These are phyloP conservation scores for Tricladium varicosporioides DNA, from an alignment of 2,329 filamentous ascomycete genomes.

Conservation along the genomic window DNA sequence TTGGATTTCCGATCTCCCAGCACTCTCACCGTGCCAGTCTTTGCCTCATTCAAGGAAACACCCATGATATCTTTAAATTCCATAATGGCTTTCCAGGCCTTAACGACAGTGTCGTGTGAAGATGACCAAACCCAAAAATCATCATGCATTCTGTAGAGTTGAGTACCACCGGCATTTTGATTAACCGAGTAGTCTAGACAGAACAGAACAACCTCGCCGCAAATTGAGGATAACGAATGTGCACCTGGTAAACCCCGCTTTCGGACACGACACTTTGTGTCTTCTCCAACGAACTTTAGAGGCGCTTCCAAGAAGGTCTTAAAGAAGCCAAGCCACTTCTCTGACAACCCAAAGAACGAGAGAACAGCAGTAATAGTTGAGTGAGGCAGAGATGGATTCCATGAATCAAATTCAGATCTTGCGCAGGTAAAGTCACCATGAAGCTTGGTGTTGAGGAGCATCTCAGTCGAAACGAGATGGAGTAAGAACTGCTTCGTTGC, in stretches of 20 bases:
- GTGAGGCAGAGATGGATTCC: slow-evolving; percentile 59
- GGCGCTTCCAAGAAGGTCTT: slow-evolving; percentile 57
- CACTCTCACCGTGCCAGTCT: slow-evolving; percentile 52
- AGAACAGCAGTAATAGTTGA: slow-evolving; percentile 55
- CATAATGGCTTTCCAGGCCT: slow-evolving; percentile 58
- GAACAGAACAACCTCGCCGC: slow-evolving; percentile 61
- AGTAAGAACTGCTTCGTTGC: slow-evolving; percentile 56
- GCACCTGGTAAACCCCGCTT: slow-evolving; percentile 58
- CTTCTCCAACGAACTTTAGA: slow-evolving; percentile 55
- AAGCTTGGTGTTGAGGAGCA: slow-evolving; percentile 48
- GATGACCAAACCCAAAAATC: slow-evolving; percentile 66
- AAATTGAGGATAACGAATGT: slow-evolving; percentile 56
- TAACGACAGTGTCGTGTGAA: slow-evolving; percentile 48
- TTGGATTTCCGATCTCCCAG: slow-evolving; percentile 20
- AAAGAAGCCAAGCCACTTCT: slow-evolving; percentile 59
- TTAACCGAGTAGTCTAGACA: slow-evolving; percentile 66
- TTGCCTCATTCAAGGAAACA: slow-evolving; percentile 55
- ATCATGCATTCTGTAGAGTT: slow-evolving; percentile 61
- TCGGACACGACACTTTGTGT: slow-evolving; percentile 44
- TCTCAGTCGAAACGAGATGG: slow-evolving; percentile 54
- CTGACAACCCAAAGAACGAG: slow-evolving; percentile 57
- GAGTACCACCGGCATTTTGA: slow-evolving; percentile 49
- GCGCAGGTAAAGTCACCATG: slow-evolving; percentile 53
- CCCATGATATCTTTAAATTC: slow-evolving; percentile 55
- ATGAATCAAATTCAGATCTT: slow-evolving; percentile 57